These are phyloP conservation scores for Botryotinia convoluta DNA, from an alignment of 2,329 filamentous ascomycete species.

Conservation along the genomic window DNA sequence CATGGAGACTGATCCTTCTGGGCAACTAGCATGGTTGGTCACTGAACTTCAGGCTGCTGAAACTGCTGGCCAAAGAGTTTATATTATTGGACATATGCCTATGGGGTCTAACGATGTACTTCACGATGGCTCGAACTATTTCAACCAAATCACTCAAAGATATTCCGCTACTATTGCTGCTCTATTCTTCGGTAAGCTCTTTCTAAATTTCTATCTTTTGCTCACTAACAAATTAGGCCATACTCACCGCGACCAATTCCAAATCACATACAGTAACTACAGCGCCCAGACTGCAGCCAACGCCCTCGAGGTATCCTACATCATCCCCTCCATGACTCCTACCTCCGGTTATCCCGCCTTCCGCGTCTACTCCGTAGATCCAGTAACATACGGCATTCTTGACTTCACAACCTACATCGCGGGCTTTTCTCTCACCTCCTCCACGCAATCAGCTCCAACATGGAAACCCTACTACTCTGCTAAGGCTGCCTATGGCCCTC, in stretches of 20 bases:
- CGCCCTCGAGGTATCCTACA: conserved; percentile 36
- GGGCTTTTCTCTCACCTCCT: conserved; percentile 34
- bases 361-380: conserved; percentile 38
- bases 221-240: conserved; percentile 28
- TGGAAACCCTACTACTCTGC: conserved; percentile 38
- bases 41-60: conserved; percentile 42
- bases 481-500: conserved; percentile 36
- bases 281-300: conserved; percentile 29
- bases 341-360: conserved; percentile 39
- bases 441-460: conserved; percentile 27
- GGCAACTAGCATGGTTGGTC: conserved; percentile 42
- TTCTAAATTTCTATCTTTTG: not conserved
- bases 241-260: conserved; percentile 39
- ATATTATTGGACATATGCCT: conserved; percentile 40
- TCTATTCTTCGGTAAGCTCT: conserved; percentile 34
- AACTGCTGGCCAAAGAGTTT: conserved; percentile 40
- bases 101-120: conserved; percentile 40
- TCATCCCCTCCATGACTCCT: conserved; percentile 37
- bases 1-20: conserved; percentile 41
- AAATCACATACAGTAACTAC: conserved; percentile 38
- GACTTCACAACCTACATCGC: conserved; percentile 37
- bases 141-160: conserved; percentile 37
- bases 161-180: conserved; percentile 36
- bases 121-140: conserved; percentile 40
- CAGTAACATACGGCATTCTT: conserved; percentile 37